Conservation (phyloP, 352 stramenopile species). For the Phytophthora citricola region DNA sequence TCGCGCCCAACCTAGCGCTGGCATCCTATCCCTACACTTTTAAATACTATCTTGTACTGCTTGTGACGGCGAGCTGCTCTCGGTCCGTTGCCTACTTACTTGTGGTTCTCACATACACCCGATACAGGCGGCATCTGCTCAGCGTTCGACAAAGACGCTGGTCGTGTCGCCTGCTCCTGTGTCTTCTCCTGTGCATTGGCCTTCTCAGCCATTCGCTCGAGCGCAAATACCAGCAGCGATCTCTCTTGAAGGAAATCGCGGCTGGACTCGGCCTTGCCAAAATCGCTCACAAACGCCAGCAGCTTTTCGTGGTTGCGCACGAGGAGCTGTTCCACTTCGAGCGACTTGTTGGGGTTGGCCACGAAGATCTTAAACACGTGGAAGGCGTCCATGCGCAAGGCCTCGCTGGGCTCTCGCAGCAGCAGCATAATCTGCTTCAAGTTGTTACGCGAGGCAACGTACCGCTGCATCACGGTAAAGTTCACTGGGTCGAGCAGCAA, state of each 20-base stretch:
- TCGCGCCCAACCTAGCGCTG: constrained; percentile 8
- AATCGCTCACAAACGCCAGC: constrained; percentile 75
- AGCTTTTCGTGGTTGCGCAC: constrained; percentile 82
- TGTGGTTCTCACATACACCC: constrained; percentile 45
- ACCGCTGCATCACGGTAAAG: constrained; percentile 81
- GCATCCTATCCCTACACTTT: constrained; percentile 20
- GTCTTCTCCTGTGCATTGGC: constrained; percentile 27
- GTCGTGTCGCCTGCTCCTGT: constrained; percentile 35
- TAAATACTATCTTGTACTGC: constrained; percentile 46
- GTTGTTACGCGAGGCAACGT: constrained; percentile 74
- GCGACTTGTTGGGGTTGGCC: constrained; percentile 84
- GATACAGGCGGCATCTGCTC: constrained; percentile 42
- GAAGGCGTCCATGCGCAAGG: constrained; percentile 84
- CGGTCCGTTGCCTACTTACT: constrained; percentile 29
- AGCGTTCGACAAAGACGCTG: constrained; percentile 49
- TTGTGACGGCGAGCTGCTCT: constrained; percentile 7
- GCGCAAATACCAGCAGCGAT: constrained; percentile 73
- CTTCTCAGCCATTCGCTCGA: constrained; percentile 68
- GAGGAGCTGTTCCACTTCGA: constrained; percentile 75
- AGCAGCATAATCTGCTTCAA: constrained; percentile 81
- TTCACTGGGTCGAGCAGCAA: constrained; percentile 79
- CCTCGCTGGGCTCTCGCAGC: constrained; percentile 76
- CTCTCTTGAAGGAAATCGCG: constrained; percentile 81
- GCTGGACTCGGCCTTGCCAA: constrained; percentile 75
- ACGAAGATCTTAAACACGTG: constrained; percentile 92